Percentiles rank a stretch among this genome's conserved stretches.
phyloP scores from a whole-genome alignment of 2,329 filamentous ascomycete genomes.

The Biscogniauxia mediterranea region DNA sequence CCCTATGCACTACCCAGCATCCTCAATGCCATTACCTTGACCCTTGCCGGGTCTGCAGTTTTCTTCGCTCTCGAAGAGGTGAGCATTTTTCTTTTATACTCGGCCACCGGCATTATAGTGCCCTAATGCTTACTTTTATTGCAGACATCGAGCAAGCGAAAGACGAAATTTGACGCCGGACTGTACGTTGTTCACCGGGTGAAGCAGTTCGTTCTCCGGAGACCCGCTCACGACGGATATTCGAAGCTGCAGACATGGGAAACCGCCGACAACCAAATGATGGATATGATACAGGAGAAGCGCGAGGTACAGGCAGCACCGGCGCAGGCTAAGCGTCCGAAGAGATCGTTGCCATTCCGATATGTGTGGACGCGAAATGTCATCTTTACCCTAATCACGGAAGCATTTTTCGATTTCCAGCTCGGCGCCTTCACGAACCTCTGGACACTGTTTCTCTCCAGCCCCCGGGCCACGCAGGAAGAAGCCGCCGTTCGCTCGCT shows the following conservation, averaged over 20 bases:
- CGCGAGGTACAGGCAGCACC: conserved; percentile 15
- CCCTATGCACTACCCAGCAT: conserved; percentile 71
- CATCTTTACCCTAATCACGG: conserved; percentile 55
- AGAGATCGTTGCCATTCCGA: conserved; percentile 36
- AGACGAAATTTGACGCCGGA: conserved; percentile 45
- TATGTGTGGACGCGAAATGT: conserved; percentile 49
- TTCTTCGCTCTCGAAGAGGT: conserved; percentile 67
- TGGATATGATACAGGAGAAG: conserved; percentile 10
- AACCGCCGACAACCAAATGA: conserved; percentile 3
- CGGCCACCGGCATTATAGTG: neutral
- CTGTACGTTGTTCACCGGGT: conserved; percentile 36
- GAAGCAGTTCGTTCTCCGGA: conserved; percentile 30
- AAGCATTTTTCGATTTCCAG: conserved; percentile 70
- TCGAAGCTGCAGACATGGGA: conserved; percentile 27
- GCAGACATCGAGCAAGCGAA: conserved; percentile 47
- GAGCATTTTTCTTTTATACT: conserved; percentile 9
- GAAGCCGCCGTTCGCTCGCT: conserved; percentile 35
- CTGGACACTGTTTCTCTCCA: conserved; percentile 68
- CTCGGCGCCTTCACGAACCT: conserved; percentile 67
- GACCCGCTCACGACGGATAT: conserved; percentile 32
- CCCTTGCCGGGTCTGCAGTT: conserved; percentile 52
- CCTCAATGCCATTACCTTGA: conserved; percentile 60
- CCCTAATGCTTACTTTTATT: neutral
- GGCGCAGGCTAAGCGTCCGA: conserved; percentile 32
- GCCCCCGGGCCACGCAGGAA: conserved; percentile 49